Conservation (phyloP, 495 filamentous ascomycete genomes). For the Hyphodiscus hymeniophilus region DNA sequence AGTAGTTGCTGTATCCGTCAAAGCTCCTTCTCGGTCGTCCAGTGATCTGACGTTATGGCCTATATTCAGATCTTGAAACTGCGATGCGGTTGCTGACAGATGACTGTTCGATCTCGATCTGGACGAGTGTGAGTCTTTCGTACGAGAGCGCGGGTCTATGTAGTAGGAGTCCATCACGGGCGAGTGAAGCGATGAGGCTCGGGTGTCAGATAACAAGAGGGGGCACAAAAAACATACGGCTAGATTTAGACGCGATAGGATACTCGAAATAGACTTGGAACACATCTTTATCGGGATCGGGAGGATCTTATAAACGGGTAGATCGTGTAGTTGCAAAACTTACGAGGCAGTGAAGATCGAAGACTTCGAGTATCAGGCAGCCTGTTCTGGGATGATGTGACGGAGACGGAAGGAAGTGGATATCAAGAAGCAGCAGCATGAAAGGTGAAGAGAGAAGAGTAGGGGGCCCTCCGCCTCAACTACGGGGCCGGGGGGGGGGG, state of each 20-base stretch:
- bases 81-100: conserved; percentile 17
- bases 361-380: not conserved
- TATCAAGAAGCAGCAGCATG: conserved; percentile 14
- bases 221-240: conserved; percentile 17
- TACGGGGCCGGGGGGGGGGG: conserved; percentile 12
- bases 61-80: conserved; percentile 18
- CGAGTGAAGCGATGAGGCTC: conserved; percentile 15
- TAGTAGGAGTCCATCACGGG: conserved; percentile 23
- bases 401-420: conserved; percentile 10
- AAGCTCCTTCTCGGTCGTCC: not conserved
- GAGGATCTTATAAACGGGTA: not conserved
- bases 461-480: conserved; percentile 22
- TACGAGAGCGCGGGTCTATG: conserved; percentile 19
- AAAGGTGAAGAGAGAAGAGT: too few species aligned
- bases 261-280: not conserved
- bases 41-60: conserved; percentile 8
- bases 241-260: not conserved
- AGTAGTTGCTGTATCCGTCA: conserved; percentile 3
- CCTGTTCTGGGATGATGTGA: conserved; percentile 15
- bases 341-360: conserved; percentile 1
- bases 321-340: not conserved
- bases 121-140: conserved; percentile 21
- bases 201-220: conserved; percentile 9
- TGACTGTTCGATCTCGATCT: conserved; percentile 23
- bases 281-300: not conserved